A percentile compares a stretch with the other conserved stretches of the same genome.
Evolutionary conservation across 2,329 filamentous ascomycete species (phyloP).

Genomic region (Stagonosporopsis vannaccii): DNA sequence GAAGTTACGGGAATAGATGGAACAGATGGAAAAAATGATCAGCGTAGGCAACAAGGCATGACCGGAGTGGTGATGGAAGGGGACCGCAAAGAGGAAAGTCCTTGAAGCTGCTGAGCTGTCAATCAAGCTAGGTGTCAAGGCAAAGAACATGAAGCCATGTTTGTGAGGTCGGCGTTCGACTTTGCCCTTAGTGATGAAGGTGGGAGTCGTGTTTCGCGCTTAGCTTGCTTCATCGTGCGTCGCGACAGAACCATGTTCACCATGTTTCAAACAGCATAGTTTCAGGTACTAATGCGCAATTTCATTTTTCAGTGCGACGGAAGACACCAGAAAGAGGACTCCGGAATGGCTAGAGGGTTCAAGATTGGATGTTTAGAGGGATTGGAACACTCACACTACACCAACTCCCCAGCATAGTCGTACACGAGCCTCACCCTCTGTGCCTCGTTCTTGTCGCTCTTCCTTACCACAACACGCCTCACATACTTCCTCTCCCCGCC

Average conservation of each 20-base stretch:
- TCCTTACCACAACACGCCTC: constrained; percentile 45
- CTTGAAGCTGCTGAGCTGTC: not conserved
- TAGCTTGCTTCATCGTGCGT: constrained; percentile 12
- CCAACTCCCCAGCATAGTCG: constrained; percentile 40
- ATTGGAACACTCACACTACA: constrained; percentile 5
- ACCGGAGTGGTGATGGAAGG: not conserved
- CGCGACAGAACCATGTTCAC: constrained; percentile 9
- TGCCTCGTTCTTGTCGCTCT: constrained; percentile 39
- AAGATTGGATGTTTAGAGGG: not conserved
- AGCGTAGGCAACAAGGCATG: not conserved
- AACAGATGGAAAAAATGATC: not conserved
- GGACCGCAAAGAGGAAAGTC: not conserved
- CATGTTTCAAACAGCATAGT: constrained; percentile 15
- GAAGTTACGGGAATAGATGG: not conserved
- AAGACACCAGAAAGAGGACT: not conserved
- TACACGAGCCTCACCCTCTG: constrained; percentile 44
- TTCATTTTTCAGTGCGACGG: not conserved
- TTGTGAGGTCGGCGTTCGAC: constrained; percentile 15
- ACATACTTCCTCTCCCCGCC: constrained; percentile 41
- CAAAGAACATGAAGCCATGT: constrained; percentile 14
- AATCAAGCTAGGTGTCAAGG: constrained; percentile 11
- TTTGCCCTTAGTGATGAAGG: constrained; percentile 1
- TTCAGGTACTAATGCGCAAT: constrained; percentile 7
- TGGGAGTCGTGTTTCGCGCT: constrained; percentile 17
- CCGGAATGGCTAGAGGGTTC: not conserved